Conservation (phyloP, 768 basidiomycete genomes). For the Podaxis pistillaris region DNA sequence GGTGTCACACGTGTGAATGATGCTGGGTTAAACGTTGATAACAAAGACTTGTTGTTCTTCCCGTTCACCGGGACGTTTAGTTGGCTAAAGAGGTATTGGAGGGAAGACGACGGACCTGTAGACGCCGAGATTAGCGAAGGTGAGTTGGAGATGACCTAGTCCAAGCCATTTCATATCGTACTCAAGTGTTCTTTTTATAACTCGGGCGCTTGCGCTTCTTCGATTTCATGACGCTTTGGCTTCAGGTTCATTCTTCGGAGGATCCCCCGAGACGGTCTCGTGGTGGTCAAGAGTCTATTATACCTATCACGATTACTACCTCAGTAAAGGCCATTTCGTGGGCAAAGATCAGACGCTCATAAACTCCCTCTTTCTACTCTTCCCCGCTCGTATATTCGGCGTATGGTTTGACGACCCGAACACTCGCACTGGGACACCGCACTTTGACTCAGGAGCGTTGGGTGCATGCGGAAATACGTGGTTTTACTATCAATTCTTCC, state of each 20-base stretch:
- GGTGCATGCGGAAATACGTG: conserved; percentile 40
- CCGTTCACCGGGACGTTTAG: conserved; percentile 40
- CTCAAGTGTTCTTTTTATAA: background rate
- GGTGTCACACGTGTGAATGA: conserved; percentile 27
- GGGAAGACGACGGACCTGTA: conserved; percentile 45
- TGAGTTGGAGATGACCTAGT: conserved; percentile 18
- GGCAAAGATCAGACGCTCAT: conserved; percentile 59
- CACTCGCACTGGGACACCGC: conserved; percentile 14
- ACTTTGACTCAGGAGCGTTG: conserved; percentile 17
- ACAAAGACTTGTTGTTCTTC: conserved; percentile 49
- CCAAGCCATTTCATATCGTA: background rate
- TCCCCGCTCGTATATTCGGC: conserved; percentile 40
- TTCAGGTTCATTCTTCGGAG: conserved; percentile 60
- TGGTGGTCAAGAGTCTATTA: conserved; percentile 50
- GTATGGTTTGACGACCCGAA: conserved; percentile 35
- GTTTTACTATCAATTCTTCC: conserved; percentile 53
- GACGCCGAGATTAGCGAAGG: conserved; percentile 54
- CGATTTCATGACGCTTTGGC: background rate
- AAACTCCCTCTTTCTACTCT: conserved; percentile 36
- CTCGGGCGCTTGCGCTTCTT: background rate
- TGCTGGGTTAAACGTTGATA: background rate
- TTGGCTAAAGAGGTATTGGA: conserved; percentile 33
- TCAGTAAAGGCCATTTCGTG: conserved; percentile 45
- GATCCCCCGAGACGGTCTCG: conserved; percentile 37
- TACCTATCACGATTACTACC: conserved; percentile 50